phyloP scores from a whole-genome alignment of 2,329 filamentous ascomycete genomes.

The Ascochyta viciae-villosae region DNA sequence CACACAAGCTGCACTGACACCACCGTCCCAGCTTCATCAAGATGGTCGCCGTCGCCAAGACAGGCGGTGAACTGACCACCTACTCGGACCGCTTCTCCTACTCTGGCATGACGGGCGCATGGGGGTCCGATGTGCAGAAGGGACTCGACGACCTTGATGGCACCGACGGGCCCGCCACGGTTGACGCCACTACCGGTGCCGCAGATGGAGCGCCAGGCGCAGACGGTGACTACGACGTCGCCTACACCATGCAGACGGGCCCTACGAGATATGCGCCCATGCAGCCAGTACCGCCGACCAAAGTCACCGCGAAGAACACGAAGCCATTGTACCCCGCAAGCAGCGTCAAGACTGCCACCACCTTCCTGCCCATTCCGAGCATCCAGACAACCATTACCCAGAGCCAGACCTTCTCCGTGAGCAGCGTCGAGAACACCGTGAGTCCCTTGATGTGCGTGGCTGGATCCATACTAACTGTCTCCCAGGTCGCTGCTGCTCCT shows the following conservation, averaged over 20 bases:
- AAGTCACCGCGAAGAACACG: conserved; percentile 62
- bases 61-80: conserved; percentile 64
- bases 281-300: conserved; percentile 65
- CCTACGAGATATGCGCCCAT: conserved; percentile 67
- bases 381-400: conserved; percentile 61
- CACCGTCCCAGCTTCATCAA: conserved; percentile 38
- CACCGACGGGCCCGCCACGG: conserved; percentile 38
- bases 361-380: conserved; percentile 54
- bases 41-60: conserved; percentile 62
- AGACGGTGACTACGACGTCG: conserved; percentile 50
- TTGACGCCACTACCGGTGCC: conserved; percentile 32
- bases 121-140: conserved; percentile 57
- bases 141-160: conserved; percentile 31
- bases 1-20: conserved; percentile 12
- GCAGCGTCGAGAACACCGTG: conserved; percentile 66
- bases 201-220: conserved; percentile 33
- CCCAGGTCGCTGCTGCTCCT: conserved; percentile 61
- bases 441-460: conserved; percentile 35
- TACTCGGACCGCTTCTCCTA: conserved; percentile 71
- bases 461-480: conserved; percentile 22
- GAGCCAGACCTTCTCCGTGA: conserved; percentile 58
- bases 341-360: conserved; percentile 59
- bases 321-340: conserved; percentile 64
- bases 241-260: conserved; percentile 65
- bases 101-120: conserved; percentile 67